Evolutionary conservation across 768 basidiomycete genomes (phyloP).

Genomic region (Mycena capillaripes): DNA sequence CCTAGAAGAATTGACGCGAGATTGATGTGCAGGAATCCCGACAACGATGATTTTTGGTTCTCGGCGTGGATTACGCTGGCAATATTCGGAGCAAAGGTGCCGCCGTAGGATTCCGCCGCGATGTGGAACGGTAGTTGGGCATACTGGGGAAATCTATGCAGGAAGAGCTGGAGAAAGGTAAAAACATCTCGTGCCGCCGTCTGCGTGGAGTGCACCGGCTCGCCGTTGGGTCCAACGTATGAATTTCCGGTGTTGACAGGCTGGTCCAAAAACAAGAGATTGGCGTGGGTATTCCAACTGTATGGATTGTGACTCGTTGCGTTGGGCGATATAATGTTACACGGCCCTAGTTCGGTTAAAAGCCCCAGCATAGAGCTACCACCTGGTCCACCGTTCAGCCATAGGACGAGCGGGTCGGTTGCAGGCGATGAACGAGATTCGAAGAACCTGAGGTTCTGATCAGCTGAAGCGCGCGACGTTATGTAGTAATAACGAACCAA

Average conservation of each 20-base stretch:
- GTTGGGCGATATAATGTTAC: too few relatives aligned
- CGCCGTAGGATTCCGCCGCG: neutral
- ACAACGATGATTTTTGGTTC: slow-evolving; percentile 7
- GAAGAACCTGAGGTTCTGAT: slow-evolving; percentile 93
- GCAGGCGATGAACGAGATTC: slow-evolving; percentile 84
- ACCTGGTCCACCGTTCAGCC: slow-evolving; percentile 87
- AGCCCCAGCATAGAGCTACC: slow-evolving; percentile 86
- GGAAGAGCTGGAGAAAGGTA: too few relatives aligned
- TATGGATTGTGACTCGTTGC: slow-evolving; percentile 71
- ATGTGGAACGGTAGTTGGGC: neutral
- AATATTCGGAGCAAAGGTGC: neutral
- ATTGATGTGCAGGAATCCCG: slow-evolving; percentile 1
- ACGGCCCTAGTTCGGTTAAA: slow-evolving; percentile 94
- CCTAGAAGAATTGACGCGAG: slow-evolving; percentile 9
- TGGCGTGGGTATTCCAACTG: neutral
- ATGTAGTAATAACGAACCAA: too few relatives aligned
- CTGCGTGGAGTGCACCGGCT: too few relatives aligned
- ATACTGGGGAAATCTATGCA: too few relatives aligned
- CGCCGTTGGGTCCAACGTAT: too few relatives aligned
- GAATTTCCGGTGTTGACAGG: neutral
- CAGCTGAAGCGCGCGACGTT: too few relatives aligned
- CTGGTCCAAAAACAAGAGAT: neutral
- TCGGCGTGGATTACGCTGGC: slow-evolving; percentile 2
- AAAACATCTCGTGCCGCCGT: too few relatives aligned
- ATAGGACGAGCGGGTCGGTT: slow-evolving; percentile 86